Conservation (phyloP, 1,139 yeast species). For the Candida glucosophila region DNA sequence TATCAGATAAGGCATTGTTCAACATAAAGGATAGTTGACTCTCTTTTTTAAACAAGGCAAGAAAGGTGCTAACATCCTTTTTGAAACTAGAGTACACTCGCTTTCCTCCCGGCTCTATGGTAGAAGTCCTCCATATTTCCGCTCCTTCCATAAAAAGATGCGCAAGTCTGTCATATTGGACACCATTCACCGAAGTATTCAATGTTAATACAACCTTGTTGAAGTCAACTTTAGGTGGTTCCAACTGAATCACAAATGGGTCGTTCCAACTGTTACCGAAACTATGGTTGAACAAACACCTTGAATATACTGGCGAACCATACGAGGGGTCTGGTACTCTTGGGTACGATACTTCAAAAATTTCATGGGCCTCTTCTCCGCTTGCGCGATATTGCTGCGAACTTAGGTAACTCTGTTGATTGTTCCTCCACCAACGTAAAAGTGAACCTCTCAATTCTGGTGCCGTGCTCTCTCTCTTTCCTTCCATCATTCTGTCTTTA, state of each 20-base stretch:
- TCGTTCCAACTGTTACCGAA: slow-evolving; percentile 31
- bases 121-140: slow-evolving; percentile 79
- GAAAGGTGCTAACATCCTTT: slow-evolving; percentile 60
- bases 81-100: slow-evolving; percentile 37
- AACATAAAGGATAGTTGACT: slow-evolving; percentile 42
- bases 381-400: too few relatives aligned
- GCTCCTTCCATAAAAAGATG: slow-evolving; percentile 58
- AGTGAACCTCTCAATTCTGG: too few relatives aligned
- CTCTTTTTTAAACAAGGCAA: slow-evolving; percentile 39
- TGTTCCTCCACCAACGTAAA: too few relatives aligned
- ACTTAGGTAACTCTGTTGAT: too few relatives aligned
- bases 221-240: slow-evolving; percentile 31
- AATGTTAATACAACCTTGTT: slow-evolving; percentile 55
- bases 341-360: slow-evolving; percentile 23
- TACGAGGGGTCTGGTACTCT: slow-evolving; percentile 17
- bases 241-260: slow-evolving; percentile 19
- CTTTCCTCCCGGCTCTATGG: slow-evolving; percentile 65
- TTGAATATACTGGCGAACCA: slow-evolving; percentile 20
- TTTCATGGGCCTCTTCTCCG: too few relatives aligned
- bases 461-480: too few relatives aligned
- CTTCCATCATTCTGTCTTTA: too few relatives aligned
- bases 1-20: slow-evolving; percentile 53
- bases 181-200: slow-evolving; percentile 51
- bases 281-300: slow-evolving; percentile 20
- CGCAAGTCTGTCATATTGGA: slow-evolving; percentile 71